These are phyloP conservation scores for Neurospora sp. DNA, from an alignment of 495 filamentous ascomycete species.

Conservation along the genomic window DNA sequence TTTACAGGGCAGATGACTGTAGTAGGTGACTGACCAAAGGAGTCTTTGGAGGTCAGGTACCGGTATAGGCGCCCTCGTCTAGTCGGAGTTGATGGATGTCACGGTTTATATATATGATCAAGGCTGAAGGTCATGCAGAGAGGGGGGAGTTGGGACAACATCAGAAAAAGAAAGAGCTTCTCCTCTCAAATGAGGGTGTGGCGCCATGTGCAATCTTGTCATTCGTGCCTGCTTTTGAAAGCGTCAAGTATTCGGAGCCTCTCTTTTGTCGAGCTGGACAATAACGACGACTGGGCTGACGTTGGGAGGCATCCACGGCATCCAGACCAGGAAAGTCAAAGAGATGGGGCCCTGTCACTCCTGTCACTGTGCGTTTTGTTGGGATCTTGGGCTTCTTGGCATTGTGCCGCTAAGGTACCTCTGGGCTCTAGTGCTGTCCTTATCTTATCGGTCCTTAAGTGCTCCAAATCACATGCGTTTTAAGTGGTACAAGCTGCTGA, in stretches of 20 bases:
- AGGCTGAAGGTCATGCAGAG: neutral
- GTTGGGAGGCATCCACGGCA: neutral
- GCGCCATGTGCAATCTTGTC: constrained; percentile 13
- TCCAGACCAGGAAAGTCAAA: constrained; percentile 1
- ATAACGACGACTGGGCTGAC: neutral
- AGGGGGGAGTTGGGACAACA: neutral
- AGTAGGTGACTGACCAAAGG: neutral
- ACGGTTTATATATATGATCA: neutral
- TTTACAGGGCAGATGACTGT: too few species aligned
- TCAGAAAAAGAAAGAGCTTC: neutral
- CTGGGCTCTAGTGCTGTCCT: neutral
- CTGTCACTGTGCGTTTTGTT: constrained; percentile 5
- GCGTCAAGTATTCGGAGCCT: neutral
- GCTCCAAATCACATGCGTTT: neutral
- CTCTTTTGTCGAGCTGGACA: constrained; percentile 4
- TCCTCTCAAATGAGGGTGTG: neutral
- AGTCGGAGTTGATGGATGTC: neutral
- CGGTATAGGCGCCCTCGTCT: neutral
- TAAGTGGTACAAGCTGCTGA: neutral
- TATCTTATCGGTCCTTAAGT: neutral
- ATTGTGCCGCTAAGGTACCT: neutral
- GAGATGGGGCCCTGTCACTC: neutral
- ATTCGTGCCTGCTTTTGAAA: constrained; percentile 4
- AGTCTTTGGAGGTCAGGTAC: constrained; percentile 2
- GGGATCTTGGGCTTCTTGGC: constrained; percentile 5